These are phyloP conservation scores for Alternaria sp. DNA, from an alignment of 2,329 filamentous ascomycete species.

Conservation along the genomic window DNA sequence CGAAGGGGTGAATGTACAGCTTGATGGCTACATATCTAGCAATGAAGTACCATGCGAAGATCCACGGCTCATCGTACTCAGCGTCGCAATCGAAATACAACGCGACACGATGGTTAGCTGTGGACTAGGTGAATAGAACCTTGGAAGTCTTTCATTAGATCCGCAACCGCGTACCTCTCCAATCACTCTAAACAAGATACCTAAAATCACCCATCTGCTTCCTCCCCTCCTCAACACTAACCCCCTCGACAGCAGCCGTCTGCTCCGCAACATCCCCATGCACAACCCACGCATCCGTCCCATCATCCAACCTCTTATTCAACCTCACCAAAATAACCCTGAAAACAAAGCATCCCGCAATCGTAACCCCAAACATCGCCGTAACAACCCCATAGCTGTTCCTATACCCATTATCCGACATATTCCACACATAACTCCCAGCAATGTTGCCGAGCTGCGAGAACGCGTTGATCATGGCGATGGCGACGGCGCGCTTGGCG, in stretches of 20 bases:
- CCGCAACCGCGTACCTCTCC: neutral
- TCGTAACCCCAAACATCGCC: conserved; percentile 68
- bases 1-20: neutral
- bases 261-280: conserved; percentile 38
- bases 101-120: neutral
- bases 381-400: conserved; percentile 70
- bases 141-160: neutral
- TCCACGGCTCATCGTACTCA: neutral
- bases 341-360: conserved; percentile 56
- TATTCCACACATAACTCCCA: conserved; percentile 68
- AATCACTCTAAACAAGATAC: conserved; percentile 33
- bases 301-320: conserved; percentile 44
- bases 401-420: conserved; percentile 66
- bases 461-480: conserved; percentile 65
- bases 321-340: conserved; percentile 33
- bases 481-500: conserved; percentile 66
- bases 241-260: conserved; percentile 38
- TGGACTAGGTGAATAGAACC: neutral
- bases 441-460: conserved; percentile 52
- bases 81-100: accelerated
- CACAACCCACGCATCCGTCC: conserved; percentile 35
- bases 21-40: neutral
- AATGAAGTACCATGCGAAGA: neutral
- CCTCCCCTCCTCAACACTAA: conserved; percentile 37
- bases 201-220: conserved; percentile 40